Evolutionary conservation across 2,329 filamentous ascomycete genomes (phyloP), one percentile per base, ranked within the genome.

Genomic region (Xylaria hypoxylon): DNA sequence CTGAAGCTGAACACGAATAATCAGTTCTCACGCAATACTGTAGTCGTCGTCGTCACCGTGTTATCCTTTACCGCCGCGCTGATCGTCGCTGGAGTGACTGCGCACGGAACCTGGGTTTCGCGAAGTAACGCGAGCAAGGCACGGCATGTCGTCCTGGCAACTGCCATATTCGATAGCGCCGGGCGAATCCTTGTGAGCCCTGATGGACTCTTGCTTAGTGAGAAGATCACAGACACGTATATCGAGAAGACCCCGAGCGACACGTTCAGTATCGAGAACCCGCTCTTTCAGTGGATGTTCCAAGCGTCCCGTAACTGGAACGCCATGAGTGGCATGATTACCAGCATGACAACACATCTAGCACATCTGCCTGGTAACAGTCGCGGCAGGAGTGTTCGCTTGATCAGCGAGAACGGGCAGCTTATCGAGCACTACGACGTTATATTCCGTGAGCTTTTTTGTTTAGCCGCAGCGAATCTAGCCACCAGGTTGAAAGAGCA

Each of bases 231-330:
- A 0, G 90, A 90, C 76, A 89, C 89, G 15, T 93, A 93, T 76
- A 79, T 92, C 44, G 89, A 91, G 76, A 87, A 85, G 76, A 89
- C 87, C 31, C 87, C 90, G 59, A 88, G 90, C 66, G 92, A 96
- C 67, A 87, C 90, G 15, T 94, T 97, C 73, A 89, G 89, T 62
- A 89, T 89, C 26, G 87, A 88, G 0, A 93, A 97, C 75, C 88
- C 92, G 0, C 88, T 94, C 1, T 97, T 96, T 78, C 88, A 94
- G 56, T 97, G 94, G 94, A 90, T 96, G 74, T 96, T 92, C 75
- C 87, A 92, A 63, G 92, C 93, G 2, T 92, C 92, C 6, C 86
- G 89, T 65, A 91, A 94, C 77, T 97, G 94, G 94, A 76, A 80
- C 7, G 86, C 87, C 45, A 85, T 97, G 28, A 84, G 84, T 61